Base-by-base conservation (phyloP, 441 rosid genomes). In the Jatropha multifida region DNA sequence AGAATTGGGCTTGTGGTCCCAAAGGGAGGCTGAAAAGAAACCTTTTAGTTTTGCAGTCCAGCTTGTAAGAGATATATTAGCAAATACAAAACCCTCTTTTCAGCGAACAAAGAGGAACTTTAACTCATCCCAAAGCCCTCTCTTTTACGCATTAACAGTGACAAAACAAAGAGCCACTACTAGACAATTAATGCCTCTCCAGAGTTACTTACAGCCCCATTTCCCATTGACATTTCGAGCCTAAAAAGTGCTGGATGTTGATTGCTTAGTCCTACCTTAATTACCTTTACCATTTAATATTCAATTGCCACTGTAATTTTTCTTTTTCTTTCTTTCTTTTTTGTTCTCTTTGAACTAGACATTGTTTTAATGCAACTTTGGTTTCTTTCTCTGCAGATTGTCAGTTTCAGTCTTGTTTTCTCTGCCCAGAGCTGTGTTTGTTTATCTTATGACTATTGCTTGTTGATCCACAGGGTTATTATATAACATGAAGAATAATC, bases 31-130 rank as follows among this genome's bases (percentile, higher is more conserved):
- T 40, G 37, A 51, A 12, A 54, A 54, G 17, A 65, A 56, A 38
- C 18, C 32, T 32, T 14, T 40, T n/a, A n/a, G 42, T 59, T 59
- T 59, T 80, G 83, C 83, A 72, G 75, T 70, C 70, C 78, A 78
- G 72, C 69, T 73, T 69, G 72, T 62, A 64, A 41, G 49, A 32
- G 32, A 32, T 32, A 32, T 32, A 32, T 46, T 62, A 55, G 65
- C 69, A 46, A 48, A 65, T 27, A 4, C 56, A 38, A 58, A 73
- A 74, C 67, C 46, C 71, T 68, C 72, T 69, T 77, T 73, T 61
- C 77, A 74, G 78, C 63, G 78, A 70, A 52, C 79, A 73, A 62
- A 74, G 70, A 71, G 79, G 76, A 83, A 55, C 82, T 83, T 81
- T 81, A 76, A 71, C 83, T 63, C 77, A 58, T 67, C 80, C 82